A percentile compares a stretch with the other conserved stretches of the same genome.
Evolutionary conservation across 331 rosid species (phyloP).

Genomic region (Malus hybrid): DNA sequence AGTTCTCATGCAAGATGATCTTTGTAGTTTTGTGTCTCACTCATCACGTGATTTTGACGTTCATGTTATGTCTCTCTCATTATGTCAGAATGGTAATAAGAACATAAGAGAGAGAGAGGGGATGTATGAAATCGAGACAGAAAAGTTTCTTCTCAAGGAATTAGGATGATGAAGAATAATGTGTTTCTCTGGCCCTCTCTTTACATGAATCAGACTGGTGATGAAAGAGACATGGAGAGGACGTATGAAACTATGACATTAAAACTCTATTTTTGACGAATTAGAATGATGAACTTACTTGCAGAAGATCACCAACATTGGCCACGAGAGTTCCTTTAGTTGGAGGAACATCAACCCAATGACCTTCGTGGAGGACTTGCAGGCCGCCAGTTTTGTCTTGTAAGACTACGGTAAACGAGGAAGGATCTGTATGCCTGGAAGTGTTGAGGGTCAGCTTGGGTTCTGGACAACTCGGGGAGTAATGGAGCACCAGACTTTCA

Average conservation of each 20-base stretch:
- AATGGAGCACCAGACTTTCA: slow-evolving; percentile 56
- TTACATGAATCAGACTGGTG: too few relatives aligned
- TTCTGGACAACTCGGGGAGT: slow-evolving; percentile 76
- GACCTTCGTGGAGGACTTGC: slow-evolving; percentile 58
- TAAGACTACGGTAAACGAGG: slow-evolving; percentile 52
- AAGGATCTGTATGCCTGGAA: slow-evolving; percentile 73
- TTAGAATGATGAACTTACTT: slow-evolving; percentile 22
- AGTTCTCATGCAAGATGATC: not conserved
- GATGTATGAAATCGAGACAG: not conserved
- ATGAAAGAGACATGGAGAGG: too few relatives aligned
- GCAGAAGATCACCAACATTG: slow-evolving; percentile 74
- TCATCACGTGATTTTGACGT: too few relatives aligned
- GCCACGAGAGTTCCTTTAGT: slow-evolving; percentile 47
- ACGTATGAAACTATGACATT: too few relatives aligned
- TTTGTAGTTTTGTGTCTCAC: too few relatives aligned
- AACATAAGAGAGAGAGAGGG: not conserved
- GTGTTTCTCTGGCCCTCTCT: too few relatives aligned
- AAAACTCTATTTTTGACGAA: too few relatives aligned
- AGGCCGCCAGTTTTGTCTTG: slow-evolving; percentile 80
- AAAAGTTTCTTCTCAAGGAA: not conserved
- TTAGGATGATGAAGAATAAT: too few relatives aligned
- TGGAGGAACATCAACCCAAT: slow-evolving; percentile 61
- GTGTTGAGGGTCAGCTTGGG: slow-evolving; percentile 63
- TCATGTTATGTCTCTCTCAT: too few relatives aligned
- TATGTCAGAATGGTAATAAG: too few relatives aligned